Evolutionary conservation across 2,329 filamentous ascomycete species (phyloP).

Genomic region (Epichloe sibirici): DNA sequence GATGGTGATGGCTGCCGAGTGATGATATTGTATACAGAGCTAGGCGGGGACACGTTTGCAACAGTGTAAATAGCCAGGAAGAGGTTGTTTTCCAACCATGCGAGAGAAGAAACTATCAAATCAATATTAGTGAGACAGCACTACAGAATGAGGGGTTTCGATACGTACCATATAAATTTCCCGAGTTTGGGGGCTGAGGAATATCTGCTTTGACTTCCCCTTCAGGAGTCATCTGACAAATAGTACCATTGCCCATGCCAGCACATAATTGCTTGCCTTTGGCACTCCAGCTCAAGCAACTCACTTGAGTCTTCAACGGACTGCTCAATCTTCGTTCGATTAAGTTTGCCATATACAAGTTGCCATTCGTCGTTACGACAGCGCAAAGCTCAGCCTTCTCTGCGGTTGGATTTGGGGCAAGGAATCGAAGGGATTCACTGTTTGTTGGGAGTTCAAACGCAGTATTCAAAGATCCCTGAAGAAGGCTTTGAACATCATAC

Average conservation of each 20-base stretch:
- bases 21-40: slow-evolving; percentile 69
- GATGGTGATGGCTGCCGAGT: slow-evolving; percentile 46
- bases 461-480: slow-evolving; percentile 53
- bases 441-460: slow-evolving; percentile 69
- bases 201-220: slow-evolving; percentile 68
- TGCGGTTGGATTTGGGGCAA: slow-evolving; percentile 69
- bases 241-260: slow-evolving; percentile 68
- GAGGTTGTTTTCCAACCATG: slow-evolving; percentile 79
- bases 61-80: slow-evolving; percentile 74
- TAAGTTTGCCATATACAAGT: slow-evolving; percentile 74
- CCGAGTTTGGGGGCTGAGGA: slow-evolving; percentile 59
- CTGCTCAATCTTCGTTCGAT: slow-evolving; percentile 53
- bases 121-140: slow-evolving; percentile 8
- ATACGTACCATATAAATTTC: slow-evolving; percentile 52
- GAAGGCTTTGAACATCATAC: slow-evolving; percentile 61
- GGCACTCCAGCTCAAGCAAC: slow-evolving; percentile 80
- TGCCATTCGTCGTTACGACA: slow-evolving; percentile 66
- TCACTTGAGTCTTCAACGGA: slow-evolving; percentile 59
- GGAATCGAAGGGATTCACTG: slow-evolving; percentile 55
- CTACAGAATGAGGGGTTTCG: not conserved
- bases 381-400: slow-evolving; percentile 67
- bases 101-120: slow-evolving; percentile 57
- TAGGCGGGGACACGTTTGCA: slow-evolving; percentile 42
- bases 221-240: slow-evolving; percentile 71
- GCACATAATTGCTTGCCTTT: slow-evolving; percentile 88